Evolutionary conservation across 2,329 filamentous ascomycete species (phyloP).

Genomic region (Aspergillus intermedius): DNA sequence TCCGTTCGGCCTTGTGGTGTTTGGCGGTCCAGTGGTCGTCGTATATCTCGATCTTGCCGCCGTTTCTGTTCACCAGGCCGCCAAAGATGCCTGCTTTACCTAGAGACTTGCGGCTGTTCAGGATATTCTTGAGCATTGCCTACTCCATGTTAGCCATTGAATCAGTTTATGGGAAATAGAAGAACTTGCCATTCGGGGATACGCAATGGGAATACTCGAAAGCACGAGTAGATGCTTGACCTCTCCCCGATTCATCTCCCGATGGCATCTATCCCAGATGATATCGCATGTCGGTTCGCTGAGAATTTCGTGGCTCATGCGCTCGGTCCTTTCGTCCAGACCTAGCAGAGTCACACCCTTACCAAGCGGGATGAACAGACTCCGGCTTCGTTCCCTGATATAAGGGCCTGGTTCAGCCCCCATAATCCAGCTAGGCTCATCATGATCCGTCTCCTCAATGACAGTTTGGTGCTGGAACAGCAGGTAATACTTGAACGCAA

Average conservation of each 20-base stretch:
- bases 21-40: conserved; percentile 98
- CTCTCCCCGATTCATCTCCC: conserved; percentile 73
- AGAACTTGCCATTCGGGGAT: conserved; percentile 63
- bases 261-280: conserved; percentile 77
- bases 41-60: conserved; percentile 83
- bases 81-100: conserved; percentile 76
- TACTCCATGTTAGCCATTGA: conserved; percentile 37
- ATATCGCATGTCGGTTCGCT: conserved; percentile 75
- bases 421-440: conserved; percentile 87
- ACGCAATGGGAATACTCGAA: conserved; percentile 75
- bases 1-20: conserved; percentile 85
- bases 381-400: conserved; percentile 78
- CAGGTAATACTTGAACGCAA: conserved; percentile 98
- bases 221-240: conserved; percentile 87
- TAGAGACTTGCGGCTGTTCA: conserved; percentile 83
- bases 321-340: conserved; percentile 84
- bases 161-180: conserved; percentile 13
- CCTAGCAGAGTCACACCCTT: conserved; percentile 74
- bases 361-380: conserved; percentile 77
- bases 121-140: conserved; percentile 59
- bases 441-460: conserved; percentile 67
- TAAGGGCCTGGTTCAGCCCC: conserved; percentile 78
- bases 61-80: conserved; percentile 76
- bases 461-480: conserved; percentile 95
- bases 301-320: conserved; percentile 75